phyloP scores from a whole-genome alignment of 2,329 filamentous ascomycete species.

The Fusarium siculi region DNA sequence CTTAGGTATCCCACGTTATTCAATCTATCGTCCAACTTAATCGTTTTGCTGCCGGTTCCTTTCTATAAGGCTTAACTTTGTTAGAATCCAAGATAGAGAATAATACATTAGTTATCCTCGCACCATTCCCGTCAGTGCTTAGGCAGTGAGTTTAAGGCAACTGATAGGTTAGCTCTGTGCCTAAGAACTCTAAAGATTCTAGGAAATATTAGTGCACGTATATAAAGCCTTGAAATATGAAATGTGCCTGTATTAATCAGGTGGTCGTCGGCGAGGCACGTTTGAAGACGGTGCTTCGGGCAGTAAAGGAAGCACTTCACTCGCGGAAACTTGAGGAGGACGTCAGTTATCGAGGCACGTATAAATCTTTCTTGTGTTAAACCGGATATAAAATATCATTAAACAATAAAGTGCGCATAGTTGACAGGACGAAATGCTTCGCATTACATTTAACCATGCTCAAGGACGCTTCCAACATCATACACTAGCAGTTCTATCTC shows the following conservation, averaged over 20 bases:
- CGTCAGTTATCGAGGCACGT: not conserved
- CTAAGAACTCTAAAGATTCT: not conserved
- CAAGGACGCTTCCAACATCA: not conserved
- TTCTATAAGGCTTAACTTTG: not conserved
- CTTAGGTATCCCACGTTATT: not conserved
- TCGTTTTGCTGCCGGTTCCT: not conserved
- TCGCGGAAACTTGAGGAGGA: not conserved
- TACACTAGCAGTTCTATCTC: slow-evolving; percentile 29
- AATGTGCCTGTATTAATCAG: not conserved
- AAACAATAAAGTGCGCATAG: not conserved
- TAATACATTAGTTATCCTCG: not conserved
- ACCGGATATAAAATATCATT: not conserved
- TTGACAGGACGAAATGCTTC: not conserved
- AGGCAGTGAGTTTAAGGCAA: not conserved
- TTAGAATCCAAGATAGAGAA: not conserved
- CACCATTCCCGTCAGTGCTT: not conserved
- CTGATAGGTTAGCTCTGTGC: not conserved
- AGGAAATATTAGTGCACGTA: not conserved
- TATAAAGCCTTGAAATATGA: not conserved
- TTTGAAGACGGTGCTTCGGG: not conserved
- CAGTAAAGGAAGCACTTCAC: not conserved
- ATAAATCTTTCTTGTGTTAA: not conserved
- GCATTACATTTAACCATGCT: slow-evolving; percentile 21
- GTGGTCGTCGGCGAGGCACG: not conserved
- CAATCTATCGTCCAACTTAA: not conserved